Evolutionary conservation across 192 early-diverging fungal genomes (phyloP).

Genomic region (Podila clonocystis): DNA sequence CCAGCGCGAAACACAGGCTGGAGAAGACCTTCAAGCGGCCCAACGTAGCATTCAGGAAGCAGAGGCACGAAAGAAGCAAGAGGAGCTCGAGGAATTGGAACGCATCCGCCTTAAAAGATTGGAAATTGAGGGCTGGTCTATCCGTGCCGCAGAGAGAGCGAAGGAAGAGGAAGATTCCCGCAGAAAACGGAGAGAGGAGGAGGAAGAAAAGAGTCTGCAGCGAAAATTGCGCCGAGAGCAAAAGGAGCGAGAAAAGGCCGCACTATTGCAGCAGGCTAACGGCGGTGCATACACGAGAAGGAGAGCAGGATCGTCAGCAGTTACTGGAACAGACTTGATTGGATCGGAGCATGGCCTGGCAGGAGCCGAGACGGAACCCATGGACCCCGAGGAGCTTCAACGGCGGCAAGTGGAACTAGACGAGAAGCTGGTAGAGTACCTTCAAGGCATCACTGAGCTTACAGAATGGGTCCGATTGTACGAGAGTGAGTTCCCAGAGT

Average conservation of each 20-base stretch:
- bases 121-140: constrained; percentile 52
- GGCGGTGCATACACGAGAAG: neutral
- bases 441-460: neutral
- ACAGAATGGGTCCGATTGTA: constrained; percentile 20
- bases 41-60: constrained; percentile 23
- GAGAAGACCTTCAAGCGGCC: constrained; percentile 18
- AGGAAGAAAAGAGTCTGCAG: constrained; percentile 33
- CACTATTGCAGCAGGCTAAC: constrained; percentile 11
- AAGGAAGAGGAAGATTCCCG: constrained; percentile 45
- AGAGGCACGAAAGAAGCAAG: constrained; percentile 25
- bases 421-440: constrained; percentile 15
- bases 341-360: neutral
- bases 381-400: constrained; percentile 43
- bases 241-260: constrained; percentile 38
- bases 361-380: neutral
- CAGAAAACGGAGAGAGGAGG: constrained; percentile 43
- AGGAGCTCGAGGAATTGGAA: constrained; percentile 41
- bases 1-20: constrained; percentile 24
- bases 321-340: neutral
- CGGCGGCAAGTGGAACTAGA: constrained; percentile 30
- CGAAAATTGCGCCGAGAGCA: constrained; percentile 30
- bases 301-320: neutral
- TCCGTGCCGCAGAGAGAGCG: constrained; percentile 35
- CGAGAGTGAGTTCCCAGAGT: constrained; percentile 23
- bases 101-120: constrained; percentile 42